Evolutionary conservation across 805 yeast genomes (phyloP).

Genomic region (Yarrowia yakushimensis): DNA sequence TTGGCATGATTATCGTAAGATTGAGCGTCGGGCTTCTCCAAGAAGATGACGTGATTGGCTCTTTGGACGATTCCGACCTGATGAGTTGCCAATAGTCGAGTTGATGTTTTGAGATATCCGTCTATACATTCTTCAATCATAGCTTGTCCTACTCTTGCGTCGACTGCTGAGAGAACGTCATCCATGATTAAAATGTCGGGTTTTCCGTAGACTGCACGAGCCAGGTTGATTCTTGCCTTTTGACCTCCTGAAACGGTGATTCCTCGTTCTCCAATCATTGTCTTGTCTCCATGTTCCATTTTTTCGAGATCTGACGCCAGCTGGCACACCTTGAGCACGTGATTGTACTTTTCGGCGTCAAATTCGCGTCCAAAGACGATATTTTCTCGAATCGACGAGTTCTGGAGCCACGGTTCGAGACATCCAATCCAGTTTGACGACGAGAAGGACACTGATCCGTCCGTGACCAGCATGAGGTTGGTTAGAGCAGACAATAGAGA

Average conservation of each 20-base stretch:
- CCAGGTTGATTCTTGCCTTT: constrained; percentile 79
- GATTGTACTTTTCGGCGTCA: constrained; percentile 49
- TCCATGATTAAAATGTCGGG: constrained; percentile 67
- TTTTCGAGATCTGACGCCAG: constrained; percentile 60
- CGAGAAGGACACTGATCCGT: constrained; percentile 48
- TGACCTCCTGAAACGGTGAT: constrained; percentile 88
- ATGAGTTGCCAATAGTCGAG: constrained; percentile 79
- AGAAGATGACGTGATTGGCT: constrained; percentile 69
- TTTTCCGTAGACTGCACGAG: constrained; percentile 72
- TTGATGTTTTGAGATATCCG: constrained; percentile 54
- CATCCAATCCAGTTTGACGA: constrained; percentile 52
- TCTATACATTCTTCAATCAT: constrained; percentile 66
- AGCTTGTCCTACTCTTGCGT: constrained; percentile 77
- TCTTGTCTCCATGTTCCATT: constrained; percentile 69
- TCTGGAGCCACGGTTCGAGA: constrained; percentile 84
- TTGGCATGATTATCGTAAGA: background rate
- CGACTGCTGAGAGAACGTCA: constrained; percentile 85
- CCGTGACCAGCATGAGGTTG: constrained; percentile 59
- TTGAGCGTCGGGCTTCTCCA: constrained; percentile 48
- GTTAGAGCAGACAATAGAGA: constrained; percentile 67
- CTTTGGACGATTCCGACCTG: constrained; percentile 65
- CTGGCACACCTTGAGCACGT: constrained; percentile 61
- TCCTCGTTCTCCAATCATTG: constrained; percentile 88
- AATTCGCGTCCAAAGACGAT: constrained; percentile 63
- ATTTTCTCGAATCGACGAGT: constrained; percentile 70